These are phyloP conservation scores for Aspergillus bertholletiae DNA, from an alignment of 495 filamentous ascomycete species.

Conservation along the genomic window DNA sequence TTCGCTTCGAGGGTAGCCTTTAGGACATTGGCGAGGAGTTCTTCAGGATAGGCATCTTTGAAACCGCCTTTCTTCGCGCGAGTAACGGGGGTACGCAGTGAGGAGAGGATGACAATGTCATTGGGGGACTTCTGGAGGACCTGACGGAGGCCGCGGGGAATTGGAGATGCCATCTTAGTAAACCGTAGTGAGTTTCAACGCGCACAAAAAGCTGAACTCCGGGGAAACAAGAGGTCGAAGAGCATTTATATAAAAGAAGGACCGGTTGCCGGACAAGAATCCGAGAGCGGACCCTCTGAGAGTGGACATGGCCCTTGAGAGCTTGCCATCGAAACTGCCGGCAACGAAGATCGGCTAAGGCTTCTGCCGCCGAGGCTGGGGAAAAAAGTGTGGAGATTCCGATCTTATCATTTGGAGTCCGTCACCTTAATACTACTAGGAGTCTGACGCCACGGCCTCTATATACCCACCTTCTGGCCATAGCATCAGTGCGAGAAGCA, in stretches of 20 bases:
- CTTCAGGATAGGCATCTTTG: slow-evolving; percentile 86
- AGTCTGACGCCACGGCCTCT: too few species aligned
- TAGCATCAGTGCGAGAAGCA: too few species aligned
- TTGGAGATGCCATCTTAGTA: slow-evolving; percentile 48
- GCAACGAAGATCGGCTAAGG: slow-evolving; percentile 46
- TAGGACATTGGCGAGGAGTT: slow-evolving; percentile 79
- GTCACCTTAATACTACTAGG: too few species aligned
- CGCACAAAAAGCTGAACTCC: neutral
- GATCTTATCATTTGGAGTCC: slow-evolving; percentile 11
- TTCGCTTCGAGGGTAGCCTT: slow-evolving; percentile 73
- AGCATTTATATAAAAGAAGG: neutral
- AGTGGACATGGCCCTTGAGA: slow-evolving; percentile 20
- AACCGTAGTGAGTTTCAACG: neutral
- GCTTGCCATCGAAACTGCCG: slow-evolving; percentile 25
- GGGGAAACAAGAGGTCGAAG: neutral
- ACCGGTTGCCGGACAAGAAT: slow-evolving; percentile 25
- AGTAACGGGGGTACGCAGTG: slow-evolving; percentile 80
- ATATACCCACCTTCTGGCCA: too few species aligned
- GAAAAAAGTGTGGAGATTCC: slow-evolving; percentile 13
- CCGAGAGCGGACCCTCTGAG: slow-evolving; percentile 30
- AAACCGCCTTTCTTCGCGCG: slow-evolving; percentile 80
- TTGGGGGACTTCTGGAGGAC: slow-evolving; percentile 76
- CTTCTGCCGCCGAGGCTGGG: slow-evolving; percentile 27
- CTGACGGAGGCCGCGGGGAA: slow-evolving; percentile 64
- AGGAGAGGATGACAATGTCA: slow-evolving; percentile 85